These are phyloP conservation scores for Trichosanthes truncata DNA, from an alignment of 306 rosid species.

Conservation along the genomic window DNA sequence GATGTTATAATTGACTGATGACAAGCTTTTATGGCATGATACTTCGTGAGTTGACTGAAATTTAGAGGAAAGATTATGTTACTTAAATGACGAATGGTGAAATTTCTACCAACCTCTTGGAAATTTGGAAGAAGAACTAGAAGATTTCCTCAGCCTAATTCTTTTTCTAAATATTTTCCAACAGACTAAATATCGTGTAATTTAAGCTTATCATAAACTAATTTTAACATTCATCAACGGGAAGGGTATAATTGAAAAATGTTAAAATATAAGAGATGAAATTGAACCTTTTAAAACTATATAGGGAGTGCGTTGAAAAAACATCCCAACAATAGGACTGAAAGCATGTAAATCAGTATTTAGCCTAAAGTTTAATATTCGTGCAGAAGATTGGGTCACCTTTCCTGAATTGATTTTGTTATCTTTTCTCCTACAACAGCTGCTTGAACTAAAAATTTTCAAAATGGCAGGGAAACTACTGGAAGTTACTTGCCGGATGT, in stretches of 20 bases:
- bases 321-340: too few species aligned
- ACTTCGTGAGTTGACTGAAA: not conserved
- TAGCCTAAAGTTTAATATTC: not conserved
- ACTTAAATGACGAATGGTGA: too few species aligned
- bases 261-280: not conserved
- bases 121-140: not conserved
- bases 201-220: not conserved
- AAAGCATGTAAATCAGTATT: not conserved
- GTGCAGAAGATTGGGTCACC: not conserved
- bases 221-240: not conserved
- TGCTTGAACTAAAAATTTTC: not conserved
- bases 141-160: not conserved
- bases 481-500: conserved; percentile 7
- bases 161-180: not conserved
- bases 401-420: not conserved
- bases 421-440: not conserved
- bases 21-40: not conserved
- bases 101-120: not conserved
- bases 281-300: too few species aligned
- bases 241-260: not conserved
- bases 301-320: too few species aligned
- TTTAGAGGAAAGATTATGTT: not conserved
- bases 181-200: not conserved
- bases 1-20: not conserved
- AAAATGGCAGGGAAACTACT: conserved; percentile 1